Conservation (phyloP, 225 moss, liverwort and hornwort genomes). For the Ulota crispa region DNA sequence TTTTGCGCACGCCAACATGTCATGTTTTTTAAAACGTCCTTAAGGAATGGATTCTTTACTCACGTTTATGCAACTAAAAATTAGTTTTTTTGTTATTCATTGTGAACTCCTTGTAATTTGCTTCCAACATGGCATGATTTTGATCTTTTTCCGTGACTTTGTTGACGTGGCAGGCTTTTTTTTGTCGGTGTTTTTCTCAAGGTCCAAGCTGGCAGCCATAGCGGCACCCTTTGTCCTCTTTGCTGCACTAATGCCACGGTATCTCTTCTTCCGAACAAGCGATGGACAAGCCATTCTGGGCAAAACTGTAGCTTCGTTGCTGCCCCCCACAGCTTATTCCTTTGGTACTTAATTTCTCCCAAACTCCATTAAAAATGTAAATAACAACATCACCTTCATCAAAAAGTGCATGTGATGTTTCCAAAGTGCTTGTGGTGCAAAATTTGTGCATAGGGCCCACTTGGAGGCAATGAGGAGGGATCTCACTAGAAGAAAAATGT, state of each 20-base stretch:
- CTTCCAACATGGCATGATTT: background rate
- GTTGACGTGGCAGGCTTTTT: constrained; percentile 56
- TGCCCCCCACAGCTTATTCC: constrained; percentile 85
- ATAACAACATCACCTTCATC: too few species aligned
- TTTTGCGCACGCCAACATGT: too few species aligned
- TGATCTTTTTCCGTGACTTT: background rate
- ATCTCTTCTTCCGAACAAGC: constrained; percentile 80
- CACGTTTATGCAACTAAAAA: background rate
- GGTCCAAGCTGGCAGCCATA: constrained; percentile 85
- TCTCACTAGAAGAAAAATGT: too few species aligned
- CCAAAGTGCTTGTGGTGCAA: too few species aligned
- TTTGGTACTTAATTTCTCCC: constrained; percentile 55
- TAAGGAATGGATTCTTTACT: background rate
- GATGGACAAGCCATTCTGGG: constrained; percentile 77
- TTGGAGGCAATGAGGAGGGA: too few species aligned
- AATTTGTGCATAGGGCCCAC: too few species aligned
- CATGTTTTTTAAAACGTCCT: background rate
- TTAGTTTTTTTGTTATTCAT: too few species aligned
- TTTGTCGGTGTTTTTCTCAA: constrained; percentile 81
- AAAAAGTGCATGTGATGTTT: too few species aligned
- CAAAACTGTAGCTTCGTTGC: constrained; percentile 66
- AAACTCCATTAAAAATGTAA: background rate
- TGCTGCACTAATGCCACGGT: constrained; percentile 83
- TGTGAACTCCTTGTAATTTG: background rate
- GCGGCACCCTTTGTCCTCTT: constrained; percentile 87